phyloP scores from a whole-genome alignment of 352 stramenopile species.

The Phytophthora nicotianae region DNA sequence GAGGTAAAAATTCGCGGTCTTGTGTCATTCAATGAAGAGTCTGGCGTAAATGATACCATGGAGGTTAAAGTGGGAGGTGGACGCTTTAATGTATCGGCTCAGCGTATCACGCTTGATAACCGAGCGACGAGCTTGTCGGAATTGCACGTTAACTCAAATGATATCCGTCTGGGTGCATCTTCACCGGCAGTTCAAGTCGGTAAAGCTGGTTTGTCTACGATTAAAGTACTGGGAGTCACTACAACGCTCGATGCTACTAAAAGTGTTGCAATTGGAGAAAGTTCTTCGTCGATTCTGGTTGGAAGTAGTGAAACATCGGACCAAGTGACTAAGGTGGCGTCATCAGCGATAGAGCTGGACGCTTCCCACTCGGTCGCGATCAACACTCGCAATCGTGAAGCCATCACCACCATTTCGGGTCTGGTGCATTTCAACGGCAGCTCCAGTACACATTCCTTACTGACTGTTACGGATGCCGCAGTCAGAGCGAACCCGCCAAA shows the following conservation, averaged over 20 bases:
- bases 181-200: constrained; percentile 42
- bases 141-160: constrained; percentile 49
- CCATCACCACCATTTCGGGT: constrained; percentile 38
- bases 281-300: constrained; percentile 30
- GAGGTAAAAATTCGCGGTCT: constrained; percentile 59
- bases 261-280: constrained; percentile 31
- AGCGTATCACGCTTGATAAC: constrained; percentile 59
- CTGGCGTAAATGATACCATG: constrained; percentile 45
- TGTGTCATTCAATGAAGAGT: constrained; percentile 59
- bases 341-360: constrained; percentile 39
- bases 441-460: constrained; percentile 17
- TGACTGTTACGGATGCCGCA: constrained; percentile 31
- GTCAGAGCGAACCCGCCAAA: constrained; percentile 29
- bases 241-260: constrained; percentile 35
- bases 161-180: constrained; percentile 39
- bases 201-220: constrained; percentile 18
- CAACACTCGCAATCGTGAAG: constrained; percentile 25
- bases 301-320: constrained; percentile 24
- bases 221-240: constrained; percentile 34
- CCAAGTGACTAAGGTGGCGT: constrained; percentile 41
- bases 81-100: constrained; percentile 42
- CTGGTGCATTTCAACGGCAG: constrained; percentile 39
- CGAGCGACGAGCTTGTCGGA: constrained; percentile 38
- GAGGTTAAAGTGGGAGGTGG: constrained; percentile 51
- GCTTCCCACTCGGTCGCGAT: constrained; percentile 32